Evolutionary conservation across 805 yeast species (phyloP).

Genomic region (Cyberlindnera samutprakarnensis): DNA sequence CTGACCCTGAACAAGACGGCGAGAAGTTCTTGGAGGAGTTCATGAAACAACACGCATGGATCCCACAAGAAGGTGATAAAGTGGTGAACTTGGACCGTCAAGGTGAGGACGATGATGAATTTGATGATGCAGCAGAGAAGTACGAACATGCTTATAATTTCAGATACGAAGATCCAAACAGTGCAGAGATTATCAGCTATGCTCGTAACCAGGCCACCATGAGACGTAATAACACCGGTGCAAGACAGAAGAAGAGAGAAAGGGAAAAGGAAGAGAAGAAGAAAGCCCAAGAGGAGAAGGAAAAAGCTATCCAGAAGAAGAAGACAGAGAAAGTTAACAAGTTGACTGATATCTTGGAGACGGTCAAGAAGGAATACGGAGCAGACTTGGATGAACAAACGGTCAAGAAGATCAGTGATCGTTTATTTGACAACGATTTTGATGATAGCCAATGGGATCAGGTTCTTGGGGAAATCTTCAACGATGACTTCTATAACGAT

Average conservation of each 20-base stretch:
- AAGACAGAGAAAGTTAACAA: conserved; percentile 71
- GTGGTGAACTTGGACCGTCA: conserved; percentile 40
- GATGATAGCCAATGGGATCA: conserved; percentile 88
- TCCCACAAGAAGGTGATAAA: conserved; percentile 62
- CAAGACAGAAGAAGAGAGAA: conserved; percentile 76
- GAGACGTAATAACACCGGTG: conserved; percentile 65
- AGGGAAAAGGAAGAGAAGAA: conserved; percentile 48
- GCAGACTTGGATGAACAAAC: conserved; percentile 46
- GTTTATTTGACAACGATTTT: conserved; percentile 79
- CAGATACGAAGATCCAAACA: conserved; percentile 86
- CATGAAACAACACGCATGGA: conserved; percentile 80
- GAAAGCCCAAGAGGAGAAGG: conserved; percentile 45
- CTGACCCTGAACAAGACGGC: conserved; percentile 57
- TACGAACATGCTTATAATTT: conserved; percentile 92
- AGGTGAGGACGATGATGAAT: conserved; percentile 65
- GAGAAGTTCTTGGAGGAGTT: conserved; percentile 69
- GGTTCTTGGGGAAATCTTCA: conserved; percentile 76
- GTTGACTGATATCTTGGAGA: conserved; percentile 55
- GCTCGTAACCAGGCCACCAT: conserved; percentile 92
- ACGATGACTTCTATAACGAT: conserved; percentile 73
- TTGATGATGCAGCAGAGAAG: conserved; percentile 85
- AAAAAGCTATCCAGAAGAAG: conserved; percentile 59
- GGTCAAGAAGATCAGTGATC: conserved; percentile 61
- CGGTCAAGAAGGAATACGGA: conserved; percentile 35
- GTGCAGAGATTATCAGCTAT: conserved; percentile 87